These are phyloP conservation scores for Dactylellina cionopaga DNA, from an alignment of 2,329 filamentous ascomycete species.

Conservation along the genomic window DNA sequence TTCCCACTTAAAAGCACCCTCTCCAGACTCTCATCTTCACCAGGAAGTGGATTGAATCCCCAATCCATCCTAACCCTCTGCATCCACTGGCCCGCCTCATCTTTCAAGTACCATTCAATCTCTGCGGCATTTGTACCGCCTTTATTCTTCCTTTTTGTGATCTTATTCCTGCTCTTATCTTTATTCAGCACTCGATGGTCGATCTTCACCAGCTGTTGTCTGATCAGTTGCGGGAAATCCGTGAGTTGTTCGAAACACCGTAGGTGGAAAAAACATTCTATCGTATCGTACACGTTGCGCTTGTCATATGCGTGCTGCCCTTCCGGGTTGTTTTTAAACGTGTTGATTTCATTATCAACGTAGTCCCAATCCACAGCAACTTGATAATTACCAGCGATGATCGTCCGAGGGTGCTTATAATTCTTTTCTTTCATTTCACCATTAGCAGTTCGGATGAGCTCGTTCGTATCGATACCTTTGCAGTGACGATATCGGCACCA, in stretches of 20 bases:
- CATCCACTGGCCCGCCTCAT: slow-evolving; percentile 46
- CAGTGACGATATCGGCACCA: slow-evolving; percentile 51
- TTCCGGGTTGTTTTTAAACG: slow-evolving; percentile 26
- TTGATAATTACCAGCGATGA: slow-evolving; percentile 51
- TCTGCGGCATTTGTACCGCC: slow-evolving; percentile 50
- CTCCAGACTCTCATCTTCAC: slow-evolving; percentile 43
- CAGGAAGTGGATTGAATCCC: slow-evolving; percentile 30
- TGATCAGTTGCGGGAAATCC: slow-evolving; percentile 31
- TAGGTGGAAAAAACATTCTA: slow-evolving; percentile 51
- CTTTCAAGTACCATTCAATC: slow-evolving; percentile 52
- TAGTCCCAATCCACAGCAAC: slow-evolving; percentile 46
- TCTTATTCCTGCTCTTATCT: slow-evolving; percentile 45
- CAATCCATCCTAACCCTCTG: slow-evolving; percentile 22
- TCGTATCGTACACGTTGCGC: slow-evolving; percentile 37
- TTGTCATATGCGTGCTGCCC: slow-evolving; percentile 41
- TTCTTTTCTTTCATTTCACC: slow-evolving; percentile 50
- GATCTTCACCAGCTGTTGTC: slow-evolving; percentile 25
- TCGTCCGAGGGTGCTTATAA: slow-evolving; percentile 49
- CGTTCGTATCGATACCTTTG: slow-evolving; percentile 42
- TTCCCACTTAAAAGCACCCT: slow-evolving; percentile 36
- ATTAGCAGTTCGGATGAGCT: slow-evolving; percentile 32
- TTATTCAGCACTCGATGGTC: slow-evolving; percentile 46
- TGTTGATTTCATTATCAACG: slow-evolving; percentile 24
- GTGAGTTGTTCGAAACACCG: slow-evolving; percentile 47
- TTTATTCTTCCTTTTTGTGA: slow-evolving; percentile 49